These are phyloP conservation scores for Colletotrichum tofieldiae DNA, from an alignment of 2,329 filamentous ascomycete genomes.

Conservation along the genomic window DNA sequence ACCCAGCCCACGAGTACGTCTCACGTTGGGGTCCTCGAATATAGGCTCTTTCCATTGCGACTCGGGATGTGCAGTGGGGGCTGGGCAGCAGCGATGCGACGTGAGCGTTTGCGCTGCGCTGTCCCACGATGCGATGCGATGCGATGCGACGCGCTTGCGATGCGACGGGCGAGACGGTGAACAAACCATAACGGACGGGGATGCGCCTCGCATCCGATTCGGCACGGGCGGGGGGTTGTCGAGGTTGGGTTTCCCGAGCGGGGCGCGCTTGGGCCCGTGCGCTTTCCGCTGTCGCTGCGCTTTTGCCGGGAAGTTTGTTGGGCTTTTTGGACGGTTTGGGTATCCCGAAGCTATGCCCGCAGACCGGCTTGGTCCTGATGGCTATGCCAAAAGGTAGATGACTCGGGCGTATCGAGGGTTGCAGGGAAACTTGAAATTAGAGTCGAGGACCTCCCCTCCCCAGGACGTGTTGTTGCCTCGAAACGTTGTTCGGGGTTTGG, in stretches of 20 bases:
- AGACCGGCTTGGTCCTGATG: neutral
- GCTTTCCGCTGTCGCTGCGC: conserved; percentile 28
- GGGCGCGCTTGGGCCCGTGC: neutral
- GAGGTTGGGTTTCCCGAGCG: neutral
- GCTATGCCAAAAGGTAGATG: neutral
- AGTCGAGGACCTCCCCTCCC: neutral
- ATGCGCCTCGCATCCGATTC: conserved; percentile 35
- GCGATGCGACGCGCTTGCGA: conserved; percentile 20
- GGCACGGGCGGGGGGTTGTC: conserved; percentile 12
- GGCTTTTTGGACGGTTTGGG: neutral
- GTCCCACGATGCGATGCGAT: neutral
- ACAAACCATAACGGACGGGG: conserved; percentile 5
- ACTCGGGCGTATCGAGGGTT: neutral
- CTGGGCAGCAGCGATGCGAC: conserved; percentile 12
- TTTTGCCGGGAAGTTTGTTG: conserved; percentile 1
- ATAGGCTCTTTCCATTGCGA: neutral
- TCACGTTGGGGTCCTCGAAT: neutral
- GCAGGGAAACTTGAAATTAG: neutral
- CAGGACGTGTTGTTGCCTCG: neutral
- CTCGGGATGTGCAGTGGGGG: too few species aligned
- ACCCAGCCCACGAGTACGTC: neutral
- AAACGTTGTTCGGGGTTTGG: neutral
- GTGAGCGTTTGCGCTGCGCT: neutral
- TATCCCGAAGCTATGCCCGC: conserved; percentile 3
- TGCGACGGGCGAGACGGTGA: conserved; percentile 19